phyloP scores from a whole-genome alignment of 371 early-diverging fungal species.

The Apophysomyces ossiformis region DNA sequence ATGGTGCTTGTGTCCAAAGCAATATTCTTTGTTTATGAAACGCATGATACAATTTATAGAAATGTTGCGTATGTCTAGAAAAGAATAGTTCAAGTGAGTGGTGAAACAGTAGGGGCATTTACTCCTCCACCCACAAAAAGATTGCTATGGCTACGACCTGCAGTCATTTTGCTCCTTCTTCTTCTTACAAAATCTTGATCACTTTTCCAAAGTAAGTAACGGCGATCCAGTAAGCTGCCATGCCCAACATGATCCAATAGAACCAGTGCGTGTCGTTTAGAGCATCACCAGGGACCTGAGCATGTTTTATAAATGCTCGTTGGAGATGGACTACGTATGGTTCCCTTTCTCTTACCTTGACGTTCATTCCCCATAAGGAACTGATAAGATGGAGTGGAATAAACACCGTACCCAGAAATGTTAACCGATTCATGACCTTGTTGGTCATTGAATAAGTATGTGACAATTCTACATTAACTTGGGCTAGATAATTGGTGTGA shows the following conservation, averaged over 20 bases:
- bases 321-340: not conserved
- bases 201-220: constrained; percentile 36
- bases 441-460: constrained; percentile 80
- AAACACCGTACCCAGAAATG: constrained; percentile 79
- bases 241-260: constrained; percentile 69
- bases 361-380: constrained; percentile 69
- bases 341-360: constrained; percentile 21
- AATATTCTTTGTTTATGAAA: too few relatives aligned
- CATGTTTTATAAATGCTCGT: not conserved
- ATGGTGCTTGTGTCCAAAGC: too few relatives aligned
- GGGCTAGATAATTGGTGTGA: constrained; percentile 84
- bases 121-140: too few relatives aligned
- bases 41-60: too few relatives aligned
- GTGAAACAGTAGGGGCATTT: too few relatives aligned
- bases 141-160: too few relatives aligned
- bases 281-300: constrained; percentile 73
- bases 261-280: constrained; percentile 69
- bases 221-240: constrained; percentile 39
- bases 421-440: constrained; percentile 81
- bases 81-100: too few relatives aligned
- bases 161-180: not conserved
- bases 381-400: constrained; percentile 89
- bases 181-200: not conserved
- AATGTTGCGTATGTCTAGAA: too few relatives aligned
- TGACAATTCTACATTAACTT: constrained; percentile 81